Evolutionary conservation across 257 asterid species (phyloP).

Genomic region (Solanum gracilifrons): DNA sequence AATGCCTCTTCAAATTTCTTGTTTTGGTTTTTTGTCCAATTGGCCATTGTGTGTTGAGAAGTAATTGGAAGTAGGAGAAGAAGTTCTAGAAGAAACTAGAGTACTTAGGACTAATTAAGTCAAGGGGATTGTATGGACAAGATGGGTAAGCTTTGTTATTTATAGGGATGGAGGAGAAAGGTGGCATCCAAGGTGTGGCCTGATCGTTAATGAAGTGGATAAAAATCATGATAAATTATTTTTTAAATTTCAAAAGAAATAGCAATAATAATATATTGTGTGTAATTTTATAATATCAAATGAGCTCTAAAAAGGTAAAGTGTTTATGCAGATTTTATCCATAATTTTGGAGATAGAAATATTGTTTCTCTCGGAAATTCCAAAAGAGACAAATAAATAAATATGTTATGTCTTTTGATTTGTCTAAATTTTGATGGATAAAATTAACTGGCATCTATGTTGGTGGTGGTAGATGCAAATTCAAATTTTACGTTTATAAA

Average conservation of each 20-base stretch:
- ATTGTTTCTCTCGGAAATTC: accelerated
- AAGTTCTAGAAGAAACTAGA: not conserved
- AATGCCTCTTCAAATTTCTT: constrained; percentile 40
- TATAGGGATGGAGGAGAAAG: not conserved
- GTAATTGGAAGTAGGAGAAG: not conserved
- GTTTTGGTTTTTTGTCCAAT: constrained; percentile 40
- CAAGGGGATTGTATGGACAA: constrained; percentile 21
- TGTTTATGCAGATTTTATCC: too few relatives aligned
- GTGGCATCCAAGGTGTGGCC: not conserved
- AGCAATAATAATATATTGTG: not conserved
- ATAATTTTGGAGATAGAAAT: accelerated
- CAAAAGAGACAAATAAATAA: not conserved
- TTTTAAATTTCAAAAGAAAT: not conserved
- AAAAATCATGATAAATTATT: not conserved
- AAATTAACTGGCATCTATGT: not conserved
- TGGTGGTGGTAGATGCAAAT: not conserved
- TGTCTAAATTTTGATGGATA: not conserved
- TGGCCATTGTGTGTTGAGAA: constrained; percentile 28
- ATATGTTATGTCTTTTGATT: not conserved
- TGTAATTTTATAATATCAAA: not conserved
- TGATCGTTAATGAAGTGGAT: not conserved
- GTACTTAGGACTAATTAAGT: not conserved
- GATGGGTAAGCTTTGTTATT: not conserved
- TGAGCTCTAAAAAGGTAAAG: too few relatives aligned
- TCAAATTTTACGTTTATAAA: not conserved